These are phyloP conservation scores for Cenchrus purpureus DNA, from an alignment of 176 grass and related monocot genomes.

Conservation along the genomic window DNA sequence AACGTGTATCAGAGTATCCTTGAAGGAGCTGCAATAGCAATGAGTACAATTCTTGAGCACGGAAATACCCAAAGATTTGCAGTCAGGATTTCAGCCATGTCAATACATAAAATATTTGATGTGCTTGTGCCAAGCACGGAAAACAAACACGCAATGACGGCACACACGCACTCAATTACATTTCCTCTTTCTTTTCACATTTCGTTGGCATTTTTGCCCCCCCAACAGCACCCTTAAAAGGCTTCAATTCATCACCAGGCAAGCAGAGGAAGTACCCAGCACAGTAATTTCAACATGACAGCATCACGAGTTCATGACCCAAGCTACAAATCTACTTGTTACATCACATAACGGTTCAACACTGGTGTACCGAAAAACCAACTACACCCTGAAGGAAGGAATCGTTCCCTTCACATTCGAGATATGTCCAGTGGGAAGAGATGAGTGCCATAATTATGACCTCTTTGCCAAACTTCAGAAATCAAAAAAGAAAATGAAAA, in stretches of 20 bases:
- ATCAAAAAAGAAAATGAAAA: background rate
- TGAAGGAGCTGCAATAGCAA: too few species aligned
- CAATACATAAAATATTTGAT: background rate
- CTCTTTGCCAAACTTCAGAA: slow-evolving; percentile 16
- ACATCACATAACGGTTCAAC: background rate
- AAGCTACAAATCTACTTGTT: background rate
- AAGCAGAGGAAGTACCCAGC: background rate
- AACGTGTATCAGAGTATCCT: background rate
- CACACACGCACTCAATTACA: background rate
- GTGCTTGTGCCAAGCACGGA: background rate
- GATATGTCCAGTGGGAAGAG: background rate
- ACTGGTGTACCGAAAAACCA: background rate
- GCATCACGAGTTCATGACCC: background rate
- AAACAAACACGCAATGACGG: background rate
- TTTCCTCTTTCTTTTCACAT: background rate
- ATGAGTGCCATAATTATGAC: background rate
- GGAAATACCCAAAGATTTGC: too few species aligned
- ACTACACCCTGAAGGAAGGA: slow-evolving; percentile 5
- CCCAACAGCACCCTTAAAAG: background rate
- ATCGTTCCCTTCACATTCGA: background rate
- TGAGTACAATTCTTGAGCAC: background rate
- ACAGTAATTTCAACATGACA: background rate
- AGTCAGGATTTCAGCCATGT: background rate
- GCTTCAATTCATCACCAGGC: background rate
- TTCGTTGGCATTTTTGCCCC: background rate